Evolutionary conservation across 495 filamentous ascomycete species (phyloP).

Genomic region (Neurospora sp.): DNA sequence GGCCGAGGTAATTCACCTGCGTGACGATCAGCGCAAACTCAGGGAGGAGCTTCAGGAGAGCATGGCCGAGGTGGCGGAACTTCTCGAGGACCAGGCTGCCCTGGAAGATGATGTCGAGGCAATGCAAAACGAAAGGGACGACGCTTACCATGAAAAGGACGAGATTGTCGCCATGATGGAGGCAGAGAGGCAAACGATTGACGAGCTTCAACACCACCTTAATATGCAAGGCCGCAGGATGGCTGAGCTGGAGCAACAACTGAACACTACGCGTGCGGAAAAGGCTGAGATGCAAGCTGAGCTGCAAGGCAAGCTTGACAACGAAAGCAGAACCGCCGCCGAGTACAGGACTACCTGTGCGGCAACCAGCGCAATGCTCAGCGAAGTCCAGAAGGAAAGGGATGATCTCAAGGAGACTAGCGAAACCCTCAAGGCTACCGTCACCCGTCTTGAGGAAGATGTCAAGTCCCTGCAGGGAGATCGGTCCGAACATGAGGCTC

Average conservation of each 20-base stretch:
- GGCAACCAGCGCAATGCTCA: conserved; percentile 25
- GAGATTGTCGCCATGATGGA: conserved; percentile 12
- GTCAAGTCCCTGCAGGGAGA: conserved; percentile 22
- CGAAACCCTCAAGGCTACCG: conserved; percentile 20
- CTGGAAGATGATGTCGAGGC: conserved; percentile 5
- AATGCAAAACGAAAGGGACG: conserved; percentile 22
- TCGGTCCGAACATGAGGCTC: conserved; percentile 27
- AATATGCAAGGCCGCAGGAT: conserved; percentile 28
- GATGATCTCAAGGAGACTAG: conserved; percentile 23
- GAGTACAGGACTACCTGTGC: conserved; percentile 28
- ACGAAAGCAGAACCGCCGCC: conserved; percentile 27
- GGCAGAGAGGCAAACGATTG: conserved; percentile 30
- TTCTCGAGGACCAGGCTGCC: conserved; percentile 5
- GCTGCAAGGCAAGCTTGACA: conserved; percentile 22
- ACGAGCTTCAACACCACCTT: conserved; percentile 33
- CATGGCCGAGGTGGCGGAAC: neutral
- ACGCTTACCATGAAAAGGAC: conserved; percentile 8
- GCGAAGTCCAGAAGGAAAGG: conserved; percentile 30
- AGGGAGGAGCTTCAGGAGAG: conserved; percentile 24
- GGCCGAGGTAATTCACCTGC: neutral
- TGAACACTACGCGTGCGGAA: conserved; percentile 12
- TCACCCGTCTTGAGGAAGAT: conserved; percentile 23
- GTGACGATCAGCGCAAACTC: conserved; percentile 7
- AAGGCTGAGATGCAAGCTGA: conserved; percentile 14
- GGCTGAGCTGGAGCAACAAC: conserved; percentile 22